Evolutionary conservation across 208 protist species (phyloP), one percentile per base, ranked within the genome.

Genomic region (Strigomonas culicis): DNA sequence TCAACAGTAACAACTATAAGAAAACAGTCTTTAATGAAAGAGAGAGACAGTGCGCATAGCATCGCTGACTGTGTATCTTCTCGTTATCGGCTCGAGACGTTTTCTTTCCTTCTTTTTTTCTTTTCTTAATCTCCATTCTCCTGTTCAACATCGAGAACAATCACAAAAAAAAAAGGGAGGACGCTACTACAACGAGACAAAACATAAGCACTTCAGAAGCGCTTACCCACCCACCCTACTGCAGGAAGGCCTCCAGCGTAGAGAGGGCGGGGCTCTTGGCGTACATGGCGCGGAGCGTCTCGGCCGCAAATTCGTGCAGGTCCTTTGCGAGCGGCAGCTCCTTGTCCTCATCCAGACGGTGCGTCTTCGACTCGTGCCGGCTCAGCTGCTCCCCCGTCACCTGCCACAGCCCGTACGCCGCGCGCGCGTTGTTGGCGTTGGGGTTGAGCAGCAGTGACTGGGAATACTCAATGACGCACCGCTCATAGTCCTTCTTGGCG

Each of bases 371-470:
- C 31, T 83, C 68, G 30, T 82, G 66, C 61, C 77, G 73, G 21
- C 66, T 68, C 28, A 92, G 61, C 41, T 86, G 64, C 61, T 95
- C 78, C 17, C 71, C 72, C 4, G 79, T 68, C 13, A 75, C 77
- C 46, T 85, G 77, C 83, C 79, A 84, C 24, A 95, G 56, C 4
- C 84, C 88, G 55, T 92, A 92, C 17, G 83, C 83, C 13, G 85
- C 81, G 13, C 88, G 82, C 10, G 75, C 59, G 74, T 95, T 95
- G 74, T 95, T 95, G 11, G 70, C 46, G 52, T 79, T 61, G 27
- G 63, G 55, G 61, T 95, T 95, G 52, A 87, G 69, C 13, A 78
- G 78, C 22, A 95, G 81, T 32, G 88, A 92, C 74, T 92, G 85
- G 17, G 88, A 53, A 75, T 90, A 95, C 75, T 83, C 79, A 19